Evolutionary conservation across 179 eudicot species (phyloP).

Genomic region (Kewa caespitosa): DNA sequence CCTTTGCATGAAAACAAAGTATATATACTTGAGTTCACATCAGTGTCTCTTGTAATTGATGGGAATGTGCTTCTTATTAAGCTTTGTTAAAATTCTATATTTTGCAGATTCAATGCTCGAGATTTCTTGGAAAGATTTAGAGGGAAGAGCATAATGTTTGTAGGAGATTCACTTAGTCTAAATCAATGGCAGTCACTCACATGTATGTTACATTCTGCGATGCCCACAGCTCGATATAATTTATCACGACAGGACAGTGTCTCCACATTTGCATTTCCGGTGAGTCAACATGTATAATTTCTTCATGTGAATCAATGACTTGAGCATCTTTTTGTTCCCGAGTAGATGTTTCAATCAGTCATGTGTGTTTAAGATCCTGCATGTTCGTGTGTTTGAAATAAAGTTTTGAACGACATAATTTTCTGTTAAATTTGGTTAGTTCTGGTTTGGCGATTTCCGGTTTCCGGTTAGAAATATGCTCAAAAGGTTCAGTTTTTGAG

Average conservation of each 20-base stretch:
- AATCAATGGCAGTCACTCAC: constrained; percentile 44
- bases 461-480: too few species aligned
- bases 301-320: too few species aligned
- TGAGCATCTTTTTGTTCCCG: too few species aligned
- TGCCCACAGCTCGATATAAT: constrained; percentile 26
- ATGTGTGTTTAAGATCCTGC: too few species aligned
- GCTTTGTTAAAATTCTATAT: neutral
- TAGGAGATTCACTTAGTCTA: constrained; percentile 37
- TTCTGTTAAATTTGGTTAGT: too few species aligned
- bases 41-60: neutral
- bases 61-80: neutral
- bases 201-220: constrained; percentile 31
- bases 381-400: too few species aligned
- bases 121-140: constrained; percentile 29
- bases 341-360: too few species aligned
- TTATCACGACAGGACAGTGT: constrained; percentile 29
- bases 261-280: constrained; percentile 31
- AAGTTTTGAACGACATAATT: too few species aligned
- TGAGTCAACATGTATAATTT: neutral
- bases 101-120: constrained; percentile 36
- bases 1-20: too few species aligned
- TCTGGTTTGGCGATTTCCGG: too few species aligned
- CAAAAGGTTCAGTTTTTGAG: too few species aligned
- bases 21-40: too few species aligned
- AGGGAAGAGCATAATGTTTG: constrained; percentile 41